phyloP scores from a whole-genome alignment of 140 eudicot genomes.

The Bidens hawaiensis region DNA sequence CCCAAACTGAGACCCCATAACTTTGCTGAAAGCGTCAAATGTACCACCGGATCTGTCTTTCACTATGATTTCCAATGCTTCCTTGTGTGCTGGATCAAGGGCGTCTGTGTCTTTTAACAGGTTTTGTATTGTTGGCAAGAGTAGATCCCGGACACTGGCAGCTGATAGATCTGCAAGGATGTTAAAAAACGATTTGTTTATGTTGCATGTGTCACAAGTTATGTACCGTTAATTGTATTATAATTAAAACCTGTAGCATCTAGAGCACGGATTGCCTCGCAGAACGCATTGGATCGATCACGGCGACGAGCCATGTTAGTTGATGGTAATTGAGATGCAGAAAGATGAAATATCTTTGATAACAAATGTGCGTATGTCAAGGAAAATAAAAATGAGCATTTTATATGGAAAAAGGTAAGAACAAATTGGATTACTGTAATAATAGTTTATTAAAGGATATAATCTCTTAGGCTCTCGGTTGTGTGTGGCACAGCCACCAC shows the following conservation, averaged over 20 bases:
- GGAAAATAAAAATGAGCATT: conserved; percentile 23
- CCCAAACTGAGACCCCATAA: conserved; percentile 90
- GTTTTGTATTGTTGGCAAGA: conserved; percentile 79
- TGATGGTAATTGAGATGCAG: conserved; percentile 55
- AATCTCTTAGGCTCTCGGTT: conserved; percentile 86
- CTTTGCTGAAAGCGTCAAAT: conserved; percentile 76
- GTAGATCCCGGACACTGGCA: conserved; percentile 69
- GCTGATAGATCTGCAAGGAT: conserved; percentile 62
- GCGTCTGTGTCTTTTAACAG: conserved; percentile 82
- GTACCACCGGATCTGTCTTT: conserved; percentile 92
- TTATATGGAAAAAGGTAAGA: conserved; percentile 3
- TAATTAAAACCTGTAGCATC: conserved; percentile 99
- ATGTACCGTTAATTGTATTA: no score
- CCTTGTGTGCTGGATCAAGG: conserved; percentile 97
- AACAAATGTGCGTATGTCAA: conserved; percentile 73
- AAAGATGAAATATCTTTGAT: conserved; percentile 78
- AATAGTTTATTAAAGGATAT: conserved; percentile 45
- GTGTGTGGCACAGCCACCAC: conserved; percentile 96
- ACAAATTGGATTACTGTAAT: not conserved
- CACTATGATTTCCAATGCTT: conserved; percentile 81
- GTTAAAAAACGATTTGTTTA: not conserved
- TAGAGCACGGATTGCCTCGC: conserved; percentile 91
- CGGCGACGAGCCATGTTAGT: conserved; percentile 74
- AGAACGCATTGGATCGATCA: conserved; percentile 89
- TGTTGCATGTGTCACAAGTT: not conserved